Evolutionary conservation across 1,284 basidiomycete species (phyloP).

Genomic region (Schizophyllum amplum): DNA sequence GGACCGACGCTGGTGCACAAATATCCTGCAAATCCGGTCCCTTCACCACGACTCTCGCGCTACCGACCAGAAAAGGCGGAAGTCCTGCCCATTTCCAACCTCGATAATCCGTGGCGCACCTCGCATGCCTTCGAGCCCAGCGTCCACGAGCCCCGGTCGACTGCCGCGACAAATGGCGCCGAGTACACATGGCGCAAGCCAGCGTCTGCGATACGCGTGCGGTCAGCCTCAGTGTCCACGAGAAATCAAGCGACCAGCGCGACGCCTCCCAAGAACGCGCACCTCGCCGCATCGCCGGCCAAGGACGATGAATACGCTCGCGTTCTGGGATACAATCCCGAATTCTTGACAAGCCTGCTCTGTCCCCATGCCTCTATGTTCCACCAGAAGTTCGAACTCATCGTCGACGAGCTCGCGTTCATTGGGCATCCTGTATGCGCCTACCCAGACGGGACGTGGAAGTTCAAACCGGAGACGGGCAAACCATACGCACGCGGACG

Average conservation of each 20-base stretch:
- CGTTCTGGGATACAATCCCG: constrained; percentile 74
- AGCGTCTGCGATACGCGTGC: constrained; percentile 26
- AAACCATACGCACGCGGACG: constrained; percentile 39
- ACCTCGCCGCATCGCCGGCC: constrained; percentile 25
- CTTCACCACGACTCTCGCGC: constrained; percentile 33
- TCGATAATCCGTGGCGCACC: constrained; percentile 66
- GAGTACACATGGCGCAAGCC: constrained; percentile 54
- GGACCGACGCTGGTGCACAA: constrained; percentile 65
- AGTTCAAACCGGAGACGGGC: constrained; percentile 45
- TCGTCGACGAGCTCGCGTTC: constrained; percentile 91
- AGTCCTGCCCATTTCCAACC: constrained; percentile 29
- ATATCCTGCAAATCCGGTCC: constrained; percentile 61
- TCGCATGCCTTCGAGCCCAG: constrained; percentile 38
- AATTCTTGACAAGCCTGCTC: constrained; percentile 77
- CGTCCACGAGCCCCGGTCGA: constrained; percentile 12
- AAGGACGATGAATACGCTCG: constrained; percentile 52
- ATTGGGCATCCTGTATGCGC: constrained; percentile 90
- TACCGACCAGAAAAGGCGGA: constrained; percentile 54
- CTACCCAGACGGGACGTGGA: constrained; percentile 67
- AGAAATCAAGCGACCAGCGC: constrained; percentile 27
- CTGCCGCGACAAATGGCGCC: constrained; percentile 24
- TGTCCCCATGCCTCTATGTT: constrained; percentile 77
- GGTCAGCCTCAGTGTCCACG: constrained; percentile 32
- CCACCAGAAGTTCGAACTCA: constrained; percentile 91
- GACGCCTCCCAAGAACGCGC: constrained; percentile 28